Percentiles rank a stretch among this genome's conserved stretches.
These are phyloP conservation scores for Polytrichum formosum DNA, from an alignment of 225 moss, liverwort and hornwort species.

Conservation along the genomic window DNA sequence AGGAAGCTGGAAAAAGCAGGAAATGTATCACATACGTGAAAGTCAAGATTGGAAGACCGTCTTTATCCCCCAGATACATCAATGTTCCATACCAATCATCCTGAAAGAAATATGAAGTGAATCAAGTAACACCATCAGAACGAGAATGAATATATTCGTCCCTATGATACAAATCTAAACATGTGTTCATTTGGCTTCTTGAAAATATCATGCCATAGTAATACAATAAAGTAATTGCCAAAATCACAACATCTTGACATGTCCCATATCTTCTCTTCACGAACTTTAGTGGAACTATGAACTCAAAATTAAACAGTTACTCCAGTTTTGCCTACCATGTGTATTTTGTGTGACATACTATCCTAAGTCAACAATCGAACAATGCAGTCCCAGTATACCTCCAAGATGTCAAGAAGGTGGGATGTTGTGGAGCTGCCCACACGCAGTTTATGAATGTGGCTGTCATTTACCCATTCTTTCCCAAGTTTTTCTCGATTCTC, in stretches of 20 bases:
- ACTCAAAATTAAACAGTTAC: too few relatives aligned
- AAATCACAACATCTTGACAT: too few relatives aligned
- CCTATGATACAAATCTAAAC: too few relatives aligned
- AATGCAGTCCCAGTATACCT: slow-evolving; percentile 9
- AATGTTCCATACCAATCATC: slow-evolving; percentile 47
- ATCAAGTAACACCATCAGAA: neutral
- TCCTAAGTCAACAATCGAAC: too few relatives aligned
- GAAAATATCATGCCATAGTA: too few relatives aligned
- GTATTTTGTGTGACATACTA: too few relatives aligned
- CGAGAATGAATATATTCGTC: too few relatives aligned
- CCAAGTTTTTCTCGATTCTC: slow-evolving; percentile 40
- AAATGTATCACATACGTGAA: slow-evolving; percentile 38
- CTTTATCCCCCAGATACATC: slow-evolving; percentile 45
- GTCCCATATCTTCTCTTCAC: too few relatives aligned
- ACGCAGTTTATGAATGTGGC: slow-evolving; percentile 6
- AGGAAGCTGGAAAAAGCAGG: neutral
- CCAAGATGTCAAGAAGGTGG: slow-evolving; percentile 29
- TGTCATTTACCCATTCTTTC: slow-evolving; percentile 23
- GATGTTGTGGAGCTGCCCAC: too few relatives aligned
- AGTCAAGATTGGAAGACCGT: slow-evolving; percentile 44
- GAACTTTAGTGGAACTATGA: too few relatives aligned
- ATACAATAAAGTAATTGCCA: too few relatives aligned
- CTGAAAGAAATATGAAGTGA: slow-evolving; percentile 12
- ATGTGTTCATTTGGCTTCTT: too few relatives aligned
- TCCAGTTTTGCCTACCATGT: neutral